A percentile compares a stretch with the other conserved stretches of the same genome.
Conservation (phyloP, 345 rosid genomes). For the Carallia pectinifolia region DNA sequence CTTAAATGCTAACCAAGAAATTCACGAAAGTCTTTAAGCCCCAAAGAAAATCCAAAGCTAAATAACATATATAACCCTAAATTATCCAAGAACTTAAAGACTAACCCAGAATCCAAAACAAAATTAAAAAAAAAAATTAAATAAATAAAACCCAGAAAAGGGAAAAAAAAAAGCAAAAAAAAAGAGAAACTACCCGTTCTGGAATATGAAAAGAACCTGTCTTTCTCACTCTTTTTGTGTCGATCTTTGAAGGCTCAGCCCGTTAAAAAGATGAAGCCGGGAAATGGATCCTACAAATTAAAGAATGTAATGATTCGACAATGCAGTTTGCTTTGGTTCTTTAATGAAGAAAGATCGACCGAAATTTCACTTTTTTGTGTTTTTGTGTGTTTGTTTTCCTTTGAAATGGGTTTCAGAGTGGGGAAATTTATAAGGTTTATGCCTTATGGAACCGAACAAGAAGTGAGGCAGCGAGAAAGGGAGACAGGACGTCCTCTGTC, state of each 20-base stretch:
- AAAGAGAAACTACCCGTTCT: background rate
- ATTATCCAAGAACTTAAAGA: too few species aligned
- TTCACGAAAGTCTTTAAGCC: too few species aligned
- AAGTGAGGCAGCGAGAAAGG: too few species aligned
- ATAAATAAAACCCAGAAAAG: background rate
- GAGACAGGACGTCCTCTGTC: too few species aligned
- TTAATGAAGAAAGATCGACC: background rate
- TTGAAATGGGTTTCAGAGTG: too few species aligned
- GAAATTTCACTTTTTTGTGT: background rate
- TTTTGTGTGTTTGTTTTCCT: too few species aligned
- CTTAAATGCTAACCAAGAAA: too few species aligned
- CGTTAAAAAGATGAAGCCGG: background rate
- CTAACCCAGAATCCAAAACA: background rate
- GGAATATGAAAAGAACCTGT: background rate
- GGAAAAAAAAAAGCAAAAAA: background rate
- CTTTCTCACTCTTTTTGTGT: background rate
- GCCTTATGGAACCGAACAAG: too few species aligned
- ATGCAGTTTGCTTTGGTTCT: background rate
- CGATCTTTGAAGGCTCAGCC: background rate
- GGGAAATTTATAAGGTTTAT: too few species aligned
- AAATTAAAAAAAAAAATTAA: background rate
- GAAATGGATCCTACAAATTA: background rate
- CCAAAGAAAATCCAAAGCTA: too few species aligned
- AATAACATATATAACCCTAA: too few species aligned
- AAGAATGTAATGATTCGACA: background rate